A percentile compares a stretch with the other conserved stretches of the same genome.
These are phyloP conservation scores for Agaricus sinodeliciosus DNA, from an alignment of 768 basidiomycete species.

Conservation along the genomic window DNA sequence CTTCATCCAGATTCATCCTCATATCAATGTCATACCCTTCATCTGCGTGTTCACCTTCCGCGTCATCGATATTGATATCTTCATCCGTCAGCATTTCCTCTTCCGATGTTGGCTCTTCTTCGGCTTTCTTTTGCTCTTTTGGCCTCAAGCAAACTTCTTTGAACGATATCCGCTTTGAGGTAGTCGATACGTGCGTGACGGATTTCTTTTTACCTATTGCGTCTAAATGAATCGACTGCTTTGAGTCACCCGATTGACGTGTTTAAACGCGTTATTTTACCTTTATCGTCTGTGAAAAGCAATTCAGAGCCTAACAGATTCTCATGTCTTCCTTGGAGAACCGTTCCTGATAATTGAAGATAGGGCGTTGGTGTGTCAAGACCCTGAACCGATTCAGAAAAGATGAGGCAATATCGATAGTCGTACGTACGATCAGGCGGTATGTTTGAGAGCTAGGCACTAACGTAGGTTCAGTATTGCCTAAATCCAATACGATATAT, in stretches of 20 bases:
- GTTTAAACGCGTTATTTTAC: slow-evolving; percentile 20
- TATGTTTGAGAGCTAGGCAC: slow-evolving; percentile 66
- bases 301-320: slow-evolving; percentile 69
- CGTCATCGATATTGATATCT: background rate
- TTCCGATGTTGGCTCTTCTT: background rate
- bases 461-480: slow-evolving; percentile 64
- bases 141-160: slow-evolving; percentile 57
- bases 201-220: slow-evolving; percentile 37
- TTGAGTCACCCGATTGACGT: background rate
- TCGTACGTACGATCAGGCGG: slow-evolving; percentile 60
- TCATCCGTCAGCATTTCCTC: background rate
- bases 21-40: background rate
- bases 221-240: background rate
- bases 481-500: slow-evolving; percentile 74
- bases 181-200: slow-evolving; percentile 51
- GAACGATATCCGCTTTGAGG: slow-evolving; percentile 67
- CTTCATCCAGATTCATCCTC: background rate
- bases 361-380: slow-evolving; percentile 74
- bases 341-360: slow-evolving; percentile 69
- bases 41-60: background rate
- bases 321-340: slow-evolving; percentile 66
- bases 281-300: slow-evolving; percentile 64
- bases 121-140: slow-evolving; percentile 17
- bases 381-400: slow-evolving; percentile 36
- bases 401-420: background rate